Evolutionary conservation across 305 asterid genomes (phyloP), one percentile per base, ranked within the genome.

Genomic region (Petunia hybrid): DNA sequence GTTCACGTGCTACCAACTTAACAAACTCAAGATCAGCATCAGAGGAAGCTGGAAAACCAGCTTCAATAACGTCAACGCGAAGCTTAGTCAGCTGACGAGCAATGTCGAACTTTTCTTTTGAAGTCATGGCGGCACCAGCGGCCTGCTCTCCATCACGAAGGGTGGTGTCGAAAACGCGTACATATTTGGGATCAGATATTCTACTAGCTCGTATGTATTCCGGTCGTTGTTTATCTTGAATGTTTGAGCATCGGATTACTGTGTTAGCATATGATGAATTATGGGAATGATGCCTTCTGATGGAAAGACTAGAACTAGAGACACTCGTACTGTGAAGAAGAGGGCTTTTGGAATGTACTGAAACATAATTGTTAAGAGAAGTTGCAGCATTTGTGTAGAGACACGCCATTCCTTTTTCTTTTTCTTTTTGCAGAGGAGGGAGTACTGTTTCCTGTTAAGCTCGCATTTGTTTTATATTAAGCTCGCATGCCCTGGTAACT

Each of bases 111-210:
- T 95, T 95, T 91, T 95, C 97, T 85, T 93, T 91, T 12, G 91
- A 89, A 61, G 98, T 95, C 95, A 93, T 91, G 61, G 98, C 93
- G 81, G 98, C 98, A 14, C 97, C 98, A 12, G 98, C 98, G 31
- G 98, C 92, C 85, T 95, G 98, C 85, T 95, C 98, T 51, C 98
- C 98, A 81, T 95, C 98, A 13, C 98, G 94, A 85, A 95, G 94
- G 2, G 97, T 95, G 71, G 98, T 95, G 82, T 95, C 98, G 74
- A 93, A 93, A 5, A 95, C 85, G 40, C 98, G 94, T 12, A 93
- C 98, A 67, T 95, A 95, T 7, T 91, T 89, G 1, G 98, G 95
- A 89, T 93, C 97, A 36, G 92, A 22, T 22, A 22, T 22, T 22
- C 31, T 22, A 22, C 31, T 22, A 22, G 31, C 31, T 22, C 31